Conservation (phyloP, 352 stramenopile species). For the Phytophthora nicotianae region DNA sequence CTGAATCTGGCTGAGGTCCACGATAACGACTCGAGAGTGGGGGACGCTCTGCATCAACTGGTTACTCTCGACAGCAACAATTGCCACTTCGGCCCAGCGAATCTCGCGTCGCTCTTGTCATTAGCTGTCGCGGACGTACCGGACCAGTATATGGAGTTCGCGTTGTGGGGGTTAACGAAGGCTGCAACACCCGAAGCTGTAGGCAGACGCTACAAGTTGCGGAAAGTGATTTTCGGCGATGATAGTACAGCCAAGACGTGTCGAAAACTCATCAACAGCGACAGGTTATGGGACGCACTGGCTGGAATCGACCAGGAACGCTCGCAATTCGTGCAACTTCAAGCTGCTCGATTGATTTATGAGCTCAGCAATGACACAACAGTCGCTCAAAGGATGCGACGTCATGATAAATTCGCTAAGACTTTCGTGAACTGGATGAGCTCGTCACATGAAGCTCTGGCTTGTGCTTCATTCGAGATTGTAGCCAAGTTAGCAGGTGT, state of each 20-base stretch:
- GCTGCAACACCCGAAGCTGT: conserved; percentile 43
- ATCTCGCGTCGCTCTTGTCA: conserved; percentile 69
- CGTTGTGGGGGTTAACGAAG: conserved; percentile 66
- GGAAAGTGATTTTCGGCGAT: conserved; percentile 67
- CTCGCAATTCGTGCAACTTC: conserved; percentile 44
- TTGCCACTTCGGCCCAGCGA: conserved; percentile 63
- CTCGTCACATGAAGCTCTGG: conserved; percentile 37
- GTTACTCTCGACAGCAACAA: conserved; percentile 47
- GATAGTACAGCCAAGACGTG: conserved; percentile 56
- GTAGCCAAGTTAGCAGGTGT: conserved; percentile 43
- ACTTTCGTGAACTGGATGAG: conserved; percentile 55
- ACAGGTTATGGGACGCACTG: conserved; percentile 57
- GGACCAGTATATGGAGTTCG: conserved; percentile 70
- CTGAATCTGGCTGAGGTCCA: conserved; percentile 60
- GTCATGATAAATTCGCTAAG: conserved; percentile 25
- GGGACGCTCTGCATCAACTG: conserved; percentile 55
- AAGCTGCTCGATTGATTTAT: conserved; percentile 47
- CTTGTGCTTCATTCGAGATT: conserved; percentile 46
- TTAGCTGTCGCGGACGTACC: conserved; percentile 64
- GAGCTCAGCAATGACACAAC: conserved; percentile 47
- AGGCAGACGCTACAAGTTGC: conserved; percentile 52
- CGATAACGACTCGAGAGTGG: conserved; percentile 61
- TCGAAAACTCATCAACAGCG: conserved; percentile 55
- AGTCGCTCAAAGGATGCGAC: conserved; percentile 30
- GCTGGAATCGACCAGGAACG: conserved; percentile 26